phyloP scores from a whole-genome alignment of 2,329 filamentous ascomycete species.

The Claviceps arundinis region DNA sequence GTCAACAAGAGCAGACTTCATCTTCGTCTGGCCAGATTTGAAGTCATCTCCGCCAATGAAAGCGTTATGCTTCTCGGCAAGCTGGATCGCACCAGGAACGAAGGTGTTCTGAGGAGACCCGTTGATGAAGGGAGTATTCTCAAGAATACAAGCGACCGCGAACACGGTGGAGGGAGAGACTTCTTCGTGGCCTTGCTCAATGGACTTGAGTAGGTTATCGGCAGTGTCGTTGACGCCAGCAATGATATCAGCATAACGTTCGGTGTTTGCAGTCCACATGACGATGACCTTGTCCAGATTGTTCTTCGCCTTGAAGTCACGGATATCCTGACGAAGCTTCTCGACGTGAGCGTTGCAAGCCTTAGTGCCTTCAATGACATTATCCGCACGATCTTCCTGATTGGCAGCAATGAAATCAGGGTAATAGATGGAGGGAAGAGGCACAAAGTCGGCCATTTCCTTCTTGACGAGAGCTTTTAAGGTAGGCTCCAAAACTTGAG shows the following conservation, averaged over 20 bases:
- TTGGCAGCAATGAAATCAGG: slow-evolving; percentile 99
- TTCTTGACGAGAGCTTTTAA: slow-evolving; percentile 83
- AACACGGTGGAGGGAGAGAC: slow-evolving; percentile 94
- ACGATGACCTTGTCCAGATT: slow-evolving; percentile 89
- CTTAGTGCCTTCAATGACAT: slow-evolving; percentile 70
- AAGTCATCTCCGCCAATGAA: slow-evolving; percentile 98
- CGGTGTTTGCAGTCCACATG: slow-evolving; percentile 97
- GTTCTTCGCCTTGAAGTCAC: slow-evolving; percentile 80
- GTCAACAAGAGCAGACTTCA: slow-evolving; percentile 98
- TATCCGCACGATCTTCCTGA: slow-evolving; percentile 92
- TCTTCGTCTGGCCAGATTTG: slow-evolving; percentile 99
- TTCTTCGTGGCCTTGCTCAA: slow-evolving; percentile 76
- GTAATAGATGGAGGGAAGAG: slow-evolving; percentile 93
- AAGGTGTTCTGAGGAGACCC: slow-evolving; percentile 99
- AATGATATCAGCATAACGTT: slow-evolving; percentile 84
- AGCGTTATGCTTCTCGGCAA: slow-evolving; percentile 73
- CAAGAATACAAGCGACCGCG: slow-evolving; percentile 84
- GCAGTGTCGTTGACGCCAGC: slow-evolving; percentile 91
- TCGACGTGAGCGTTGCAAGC: slow-evolving; percentile 81
- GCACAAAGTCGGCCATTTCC: slow-evolving; percentile 81
- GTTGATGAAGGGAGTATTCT: slow-evolving; percentile 91
- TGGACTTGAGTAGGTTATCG: slow-evolving; percentile 79
- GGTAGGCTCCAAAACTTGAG: slow-evolving; percentile 86
- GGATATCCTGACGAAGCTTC: slow-evolving; percentile 84
- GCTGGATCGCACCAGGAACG: slow-evolving; percentile 78